Percentiles rank a stretch among this genome's conserved stretches.
phyloP scores from a whole-genome alignment of 2,329 filamentous ascomycete genomes.

The Colletotrichum salicis region DNA sequence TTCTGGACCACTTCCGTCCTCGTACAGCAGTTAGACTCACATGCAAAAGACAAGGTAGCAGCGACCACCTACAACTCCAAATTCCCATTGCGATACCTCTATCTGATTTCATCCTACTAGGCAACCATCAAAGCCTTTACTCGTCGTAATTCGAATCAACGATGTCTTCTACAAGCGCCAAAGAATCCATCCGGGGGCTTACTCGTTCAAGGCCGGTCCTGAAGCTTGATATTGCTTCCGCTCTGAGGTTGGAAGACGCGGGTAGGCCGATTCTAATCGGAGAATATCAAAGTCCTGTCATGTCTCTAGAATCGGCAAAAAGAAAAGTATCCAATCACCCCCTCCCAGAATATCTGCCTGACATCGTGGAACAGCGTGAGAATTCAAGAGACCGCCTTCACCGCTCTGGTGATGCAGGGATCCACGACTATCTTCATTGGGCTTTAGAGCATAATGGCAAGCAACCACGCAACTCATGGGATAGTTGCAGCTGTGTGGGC shows the following conservation, averaged over 20 bases:
- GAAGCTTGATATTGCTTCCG: not conserved
- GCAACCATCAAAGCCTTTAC: not conserved
- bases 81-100: not conserved
- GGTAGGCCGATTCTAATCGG: not conserved
- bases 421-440: slow-evolving; percentile 25
- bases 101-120: not conserved
- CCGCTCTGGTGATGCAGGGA: slow-evolving; percentile 8
- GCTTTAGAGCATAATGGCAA: not conserved
- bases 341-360: not conserved
- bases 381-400: not conserved
- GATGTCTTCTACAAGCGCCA: not conserved
- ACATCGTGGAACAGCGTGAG: not conserved
- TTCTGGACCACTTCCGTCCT: not conserved
- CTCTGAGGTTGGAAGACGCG: not conserved
- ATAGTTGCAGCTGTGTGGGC: slow-evolving; percentile 6
- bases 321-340: not conserved
- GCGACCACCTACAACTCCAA: not conserved
- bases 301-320: not conserved
- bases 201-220: not conserved
- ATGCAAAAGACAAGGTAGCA: not conserved
- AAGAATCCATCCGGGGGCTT: not conserved
- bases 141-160: not conserved
- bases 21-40: not conserved
- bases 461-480: not conserved
- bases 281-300: not conserved